Base-by-base conservation (phyloP, 2,329 filamentous ascomycete genomes). In the Bretziella fagacearum region DNA sequence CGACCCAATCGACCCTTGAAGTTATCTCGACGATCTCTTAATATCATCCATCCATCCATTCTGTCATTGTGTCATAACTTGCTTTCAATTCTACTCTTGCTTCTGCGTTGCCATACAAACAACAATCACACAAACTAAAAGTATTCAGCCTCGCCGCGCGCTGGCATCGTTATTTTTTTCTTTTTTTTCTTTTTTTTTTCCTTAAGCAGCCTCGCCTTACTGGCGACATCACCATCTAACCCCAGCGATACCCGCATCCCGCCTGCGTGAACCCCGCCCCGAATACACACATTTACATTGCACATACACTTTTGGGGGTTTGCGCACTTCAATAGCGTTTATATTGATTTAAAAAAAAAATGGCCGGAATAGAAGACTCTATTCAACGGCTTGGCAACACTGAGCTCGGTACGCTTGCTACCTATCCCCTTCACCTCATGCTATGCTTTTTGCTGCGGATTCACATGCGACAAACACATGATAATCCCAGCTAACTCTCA, bases 291-390 rank as follows among this genome's bases (percentile, higher is more conserved):
- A 17, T 22, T 11, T 25, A 13, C 11, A 20, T 15, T 37, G 18
- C 10, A 20, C 13, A 8, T n/a, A n/a, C n/a, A n/a, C n/a, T n/a
- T n/a, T n/a, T n/a, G 4, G 13, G 26, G 15, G 46, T 30, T 30
- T 26, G 37, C 32, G 50, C 35, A 46, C 42, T 40, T 42, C 26
- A 30, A 42, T 36, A 37, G 43, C 46, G 47, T 47, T n/a, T n/a
- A n/a, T n/a, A n/a, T n/a, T n/a, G n/a, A 43, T 32, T 43, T 18
- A 17, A 22, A 15, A 23, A 32, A 18, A 47, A n/a, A 18, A 53
- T 53, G 52, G 46, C 65, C 55, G 69, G 66, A 55, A 73, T 79
- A 57, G 76, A 80, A 53, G 70, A 79, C 63, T 71, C 77, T 58
- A 69, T 77, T 54, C 73, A 71, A 64, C 70, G 71, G 61, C 65